Conservation (phyloP, 2,329 filamentous ascomycete species). For the Sclerotinia borealis region DNA sequence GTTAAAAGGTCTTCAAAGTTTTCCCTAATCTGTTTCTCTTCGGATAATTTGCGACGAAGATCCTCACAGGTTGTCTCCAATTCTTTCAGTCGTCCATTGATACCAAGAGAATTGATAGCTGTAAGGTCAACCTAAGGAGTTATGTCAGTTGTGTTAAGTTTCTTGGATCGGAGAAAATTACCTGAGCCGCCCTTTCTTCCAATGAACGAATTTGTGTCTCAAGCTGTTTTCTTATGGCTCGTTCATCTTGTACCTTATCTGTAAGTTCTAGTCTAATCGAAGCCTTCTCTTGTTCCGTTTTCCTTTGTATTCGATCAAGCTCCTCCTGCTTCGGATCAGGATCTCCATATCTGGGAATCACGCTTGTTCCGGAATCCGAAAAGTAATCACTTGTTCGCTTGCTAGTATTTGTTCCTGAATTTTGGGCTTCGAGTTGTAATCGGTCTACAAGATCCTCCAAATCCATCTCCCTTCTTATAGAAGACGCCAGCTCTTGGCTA, state of each 20-base stretch:
- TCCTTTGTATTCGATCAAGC: slow-evolving; percentile 74
- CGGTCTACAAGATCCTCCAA: slow-evolving; percentile 89
- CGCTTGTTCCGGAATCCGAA: slow-evolving; percentile 89
- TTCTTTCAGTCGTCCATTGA: slow-evolving; percentile 61
- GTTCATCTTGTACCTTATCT: slow-evolving; percentile 81
- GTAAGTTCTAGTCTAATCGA: slow-evolving; percentile 79
- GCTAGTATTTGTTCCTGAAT: slow-evolving; percentile 44
- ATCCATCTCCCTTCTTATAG: slow-evolving; percentile 93
- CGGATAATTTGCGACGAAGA: slow-evolving; percentile 69
- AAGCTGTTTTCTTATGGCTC: slow-evolving; percentile 65
- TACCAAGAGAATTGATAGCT: slow-evolving; percentile 51
- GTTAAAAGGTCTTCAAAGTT: slow-evolving; percentile 90
- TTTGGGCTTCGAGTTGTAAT: slow-evolving; percentile 69
- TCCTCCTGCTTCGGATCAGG: slow-evolving; percentile 60
- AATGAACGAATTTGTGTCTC: slow-evolving; percentile 81
- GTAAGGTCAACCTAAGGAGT: slow-evolving; percentile 35
- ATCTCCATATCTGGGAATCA: slow-evolving; percentile 62
- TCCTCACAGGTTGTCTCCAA: slow-evolving; percentile 78
- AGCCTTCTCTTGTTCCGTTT: slow-evolving; percentile 86
- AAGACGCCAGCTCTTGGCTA: slow-evolving; percentile 84
- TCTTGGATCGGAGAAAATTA: slow-evolving; percentile 30
- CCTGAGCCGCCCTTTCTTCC: slow-evolving; percentile 68
- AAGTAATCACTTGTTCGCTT: slow-evolving; percentile 95
- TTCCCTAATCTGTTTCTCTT: slow-evolving; percentile 81
- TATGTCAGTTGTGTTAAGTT: slow-evolving; percentile 16